Evolutionary conservation across 129 eudicot genomes (phyloP).

Genomic region (Flaveria brownii): DNA sequence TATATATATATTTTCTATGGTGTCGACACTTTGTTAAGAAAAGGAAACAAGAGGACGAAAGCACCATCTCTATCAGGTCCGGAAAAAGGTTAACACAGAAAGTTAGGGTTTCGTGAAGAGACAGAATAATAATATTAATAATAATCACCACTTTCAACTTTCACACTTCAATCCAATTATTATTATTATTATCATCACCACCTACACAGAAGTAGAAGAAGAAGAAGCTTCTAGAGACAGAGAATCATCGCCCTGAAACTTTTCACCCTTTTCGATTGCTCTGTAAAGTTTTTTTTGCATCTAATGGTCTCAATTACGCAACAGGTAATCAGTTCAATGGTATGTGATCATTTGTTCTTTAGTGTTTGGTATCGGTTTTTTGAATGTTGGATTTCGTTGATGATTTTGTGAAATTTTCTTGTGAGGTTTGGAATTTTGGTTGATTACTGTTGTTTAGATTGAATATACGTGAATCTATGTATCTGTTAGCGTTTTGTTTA

Average conservation of each 20-base stretch:
- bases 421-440: not conserved
- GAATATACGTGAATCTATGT: not conserved
- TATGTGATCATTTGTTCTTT: not conserved
- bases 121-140: not conserved
- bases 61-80: too few species aligned
- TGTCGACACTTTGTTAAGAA: too few species aligned
- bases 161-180: not conserved
- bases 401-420: not conserved
- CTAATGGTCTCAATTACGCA: conserved; percentile 8
- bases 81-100: too few species aligned
- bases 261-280: not conserved
- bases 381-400: not conserved
- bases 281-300: not conserved
- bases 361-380: not conserved
- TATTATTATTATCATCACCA: not conserved
- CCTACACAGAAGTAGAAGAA: not conserved
- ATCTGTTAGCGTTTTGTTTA: not conserved
- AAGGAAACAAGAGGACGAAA: too few species aligned
- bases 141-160: not conserved
- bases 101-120: conserved; percentile 30
- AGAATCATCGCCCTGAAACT: not conserved
- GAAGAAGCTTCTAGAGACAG: not conserved
- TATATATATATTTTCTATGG: too few species aligned
- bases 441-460: not conserved
- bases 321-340: conserved; percentile 20